Conservation (phyloP, 2,329 filamentous ascomycete species). For the Endothia cerciana region DNA sequence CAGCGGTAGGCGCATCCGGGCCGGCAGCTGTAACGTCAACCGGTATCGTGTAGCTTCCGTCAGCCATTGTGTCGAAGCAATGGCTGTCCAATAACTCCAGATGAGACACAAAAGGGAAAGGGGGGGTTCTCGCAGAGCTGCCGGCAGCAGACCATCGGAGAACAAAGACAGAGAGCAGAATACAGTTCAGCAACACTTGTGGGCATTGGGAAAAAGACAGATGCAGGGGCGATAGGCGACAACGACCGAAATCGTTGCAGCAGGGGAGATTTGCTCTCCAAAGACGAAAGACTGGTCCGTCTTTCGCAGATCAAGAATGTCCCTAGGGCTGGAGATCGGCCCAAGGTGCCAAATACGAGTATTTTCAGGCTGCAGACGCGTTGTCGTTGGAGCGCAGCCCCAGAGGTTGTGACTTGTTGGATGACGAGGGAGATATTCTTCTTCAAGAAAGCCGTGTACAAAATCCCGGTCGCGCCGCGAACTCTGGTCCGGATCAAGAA, state of each 20-base stretch:
- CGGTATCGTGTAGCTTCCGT: slow-evolving; percentile 13
- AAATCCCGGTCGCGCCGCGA: neutral
- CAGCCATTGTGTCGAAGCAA: slow-evolving; percentile 27
- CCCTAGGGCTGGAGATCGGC: neutral
- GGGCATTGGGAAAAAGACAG: slow-evolving; percentile 20
- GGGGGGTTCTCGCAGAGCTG: neutral
- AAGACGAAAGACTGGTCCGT: slow-evolving; percentile 8
- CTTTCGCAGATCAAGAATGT: slow-evolving; percentile 2
- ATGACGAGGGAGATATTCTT: neutral
- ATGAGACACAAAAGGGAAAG: slow-evolving; percentile 24
- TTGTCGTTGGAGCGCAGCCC: slow-evolving; percentile 10
- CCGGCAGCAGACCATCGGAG: slow-evolving; percentile 18
- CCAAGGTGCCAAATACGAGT: slow-evolving; percentile 3
- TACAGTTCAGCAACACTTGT: slow-evolving; percentile 30
- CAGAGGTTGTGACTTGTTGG: neutral
- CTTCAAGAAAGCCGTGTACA: neutral
- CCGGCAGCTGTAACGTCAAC: slow-evolving; percentile 23
- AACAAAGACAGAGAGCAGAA: slow-evolving; percentile 19
- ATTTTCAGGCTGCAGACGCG: slow-evolving; percentile 10
- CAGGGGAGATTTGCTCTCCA: neutral
- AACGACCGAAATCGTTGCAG: slow-evolving; percentile 27
- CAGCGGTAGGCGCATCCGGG: slow-evolving; percentile 25
- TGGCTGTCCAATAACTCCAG: slow-evolving; percentile 10
- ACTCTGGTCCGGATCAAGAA: neutral
- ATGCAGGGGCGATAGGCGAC: slow-evolving; percentile 18